Conservation (phyloP, 441 rosid species). For the Erysimum pusillum region DNA sequence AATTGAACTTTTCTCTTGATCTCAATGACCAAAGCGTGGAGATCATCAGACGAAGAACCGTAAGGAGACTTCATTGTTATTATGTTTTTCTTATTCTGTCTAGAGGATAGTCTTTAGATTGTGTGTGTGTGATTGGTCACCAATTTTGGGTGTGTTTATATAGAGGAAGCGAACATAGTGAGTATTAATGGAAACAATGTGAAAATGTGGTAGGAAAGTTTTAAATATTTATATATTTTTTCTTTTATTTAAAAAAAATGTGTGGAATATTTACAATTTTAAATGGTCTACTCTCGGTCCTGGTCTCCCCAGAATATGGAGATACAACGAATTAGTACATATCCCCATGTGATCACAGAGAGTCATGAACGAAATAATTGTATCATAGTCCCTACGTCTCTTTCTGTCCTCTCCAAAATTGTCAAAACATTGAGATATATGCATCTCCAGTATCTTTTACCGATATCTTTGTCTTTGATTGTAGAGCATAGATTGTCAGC, state of each 20-base stretch:
- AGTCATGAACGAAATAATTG: too few species aligned
- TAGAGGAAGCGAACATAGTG: slow-evolving; percentile 3
- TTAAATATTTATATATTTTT: not conserved
- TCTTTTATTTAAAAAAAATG: too few species aligned
- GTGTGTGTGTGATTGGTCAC: not conserved
- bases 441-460: too few species aligned
- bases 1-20: slow-evolving; percentile 50
- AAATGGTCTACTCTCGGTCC: not conserved
- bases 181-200: not conserved
- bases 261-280: too few species aligned
- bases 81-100: not conserved
- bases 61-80: slow-evolving; percentile 21
- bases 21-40: slow-evolving; percentile 46
- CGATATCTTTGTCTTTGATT: too few species aligned
- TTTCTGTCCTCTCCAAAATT: too few species aligned
- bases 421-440: too few species aligned
- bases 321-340: too few species aligned
- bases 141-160: slow-evolving; percentile 24
- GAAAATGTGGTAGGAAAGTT: slow-evolving; percentile 16
- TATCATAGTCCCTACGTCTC: too few species aligned
- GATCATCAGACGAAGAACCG: slow-evolving; percentile 32
- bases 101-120: not conserved
- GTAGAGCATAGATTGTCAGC: too few species aligned
- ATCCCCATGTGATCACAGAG: too few species aligned
- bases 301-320: too few species aligned